These are phyloP conservation scores for Hypsizygus ulmarius DNA, from an alignment of 1,284 basidiomycete genomes.

Conservation along the genomic window DNA sequence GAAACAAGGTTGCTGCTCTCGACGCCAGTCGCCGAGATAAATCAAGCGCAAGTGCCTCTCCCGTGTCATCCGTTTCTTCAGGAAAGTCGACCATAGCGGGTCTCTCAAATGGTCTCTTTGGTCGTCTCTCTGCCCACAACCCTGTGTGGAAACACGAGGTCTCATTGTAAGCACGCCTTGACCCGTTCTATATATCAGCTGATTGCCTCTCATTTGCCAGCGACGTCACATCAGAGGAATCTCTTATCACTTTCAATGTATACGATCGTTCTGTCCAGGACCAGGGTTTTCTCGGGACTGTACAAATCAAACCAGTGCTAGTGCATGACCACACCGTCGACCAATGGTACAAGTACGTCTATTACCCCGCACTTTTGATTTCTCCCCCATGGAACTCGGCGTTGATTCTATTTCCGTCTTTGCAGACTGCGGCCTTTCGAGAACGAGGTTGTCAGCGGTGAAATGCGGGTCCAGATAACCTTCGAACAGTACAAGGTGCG, in stretches of 20 bases:
- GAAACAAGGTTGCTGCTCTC: slow-evolving; percentile 47
- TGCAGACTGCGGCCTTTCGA: slow-evolving; percentile 75
- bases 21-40: slow-evolving; percentile 34
- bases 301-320: slow-evolving; percentile 89
- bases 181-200: slow-evolving; percentile 14
- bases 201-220: slow-evolving; percentile 41
- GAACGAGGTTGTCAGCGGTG: slow-evolving; percentile 82
- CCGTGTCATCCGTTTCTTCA: slow-evolving; percentile 35
- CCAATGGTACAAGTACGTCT: slow-evolving; percentile 90
- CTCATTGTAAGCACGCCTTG: slow-evolving; percentile 72
- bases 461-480: slow-evolving; percentile 92
- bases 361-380: slow-evolving; percentile 5
- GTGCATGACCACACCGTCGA: slow-evolving; percentile 93
- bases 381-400: slow-evolving; percentile 15
- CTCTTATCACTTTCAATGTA: slow-evolving; percentile 85
- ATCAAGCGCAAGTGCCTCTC: slow-evolving; percentile 33
- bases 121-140: slow-evolving; percentile 72
- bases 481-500: slow-evolving; percentile 88
- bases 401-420: slow-evolving; percentile 16
- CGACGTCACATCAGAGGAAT: slow-evolving; percentile 92
- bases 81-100: slow-evolving; percentile 27
- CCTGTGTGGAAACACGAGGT: slow-evolving; percentile 99
- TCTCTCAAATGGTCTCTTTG: slow-evolving; percentile 52
- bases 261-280: slow-evolving; percentile 86
- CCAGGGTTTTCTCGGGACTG: slow-evolving; percentile 88